Conservation (phyloP, 306 rosid species). For the Vachellia pachyceras region DNA sequence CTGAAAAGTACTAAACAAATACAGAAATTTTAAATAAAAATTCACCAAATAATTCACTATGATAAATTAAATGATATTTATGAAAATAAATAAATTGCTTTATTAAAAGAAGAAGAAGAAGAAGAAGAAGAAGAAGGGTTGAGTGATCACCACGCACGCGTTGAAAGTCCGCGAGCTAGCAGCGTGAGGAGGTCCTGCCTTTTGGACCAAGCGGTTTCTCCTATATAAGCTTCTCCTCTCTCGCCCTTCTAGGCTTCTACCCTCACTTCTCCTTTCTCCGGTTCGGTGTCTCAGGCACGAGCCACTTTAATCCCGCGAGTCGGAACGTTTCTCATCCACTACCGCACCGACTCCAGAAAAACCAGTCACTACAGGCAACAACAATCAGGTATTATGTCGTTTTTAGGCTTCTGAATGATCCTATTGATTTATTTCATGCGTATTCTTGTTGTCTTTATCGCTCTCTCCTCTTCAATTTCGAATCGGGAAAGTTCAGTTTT, state of each 20-base stretch:
- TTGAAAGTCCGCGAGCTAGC: neutral
- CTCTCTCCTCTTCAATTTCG: neutral
- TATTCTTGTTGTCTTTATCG: neutral
- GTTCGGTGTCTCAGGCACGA: neutral
- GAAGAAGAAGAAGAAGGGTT: neutral
- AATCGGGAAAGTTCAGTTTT: neutral
- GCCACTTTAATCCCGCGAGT: neutral
- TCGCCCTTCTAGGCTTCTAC: fast-evolving
- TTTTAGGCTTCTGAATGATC: neutral
- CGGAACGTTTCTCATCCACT: neutral
- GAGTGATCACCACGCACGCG: neutral
- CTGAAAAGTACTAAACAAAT: too few relatives aligned
- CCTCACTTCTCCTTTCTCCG: neutral
- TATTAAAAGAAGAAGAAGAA: too few relatives aligned
- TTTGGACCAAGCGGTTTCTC: neutral
- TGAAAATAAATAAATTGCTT: too few relatives aligned
- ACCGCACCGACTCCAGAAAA: neutral
- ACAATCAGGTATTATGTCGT: constrained; percentile 5
- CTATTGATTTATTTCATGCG: neutral
- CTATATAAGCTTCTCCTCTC: neutral
- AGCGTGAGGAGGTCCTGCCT: neutral
- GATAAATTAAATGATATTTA: too few relatives aligned
- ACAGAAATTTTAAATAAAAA: too few relatives aligned
- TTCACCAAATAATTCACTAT: too few relatives aligned
- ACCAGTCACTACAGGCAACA: too few relatives aligned